Evolutionary conservation across 1,139 yeast species (phyloP).

Genomic region (Suhomyces bribrorum): DNA sequence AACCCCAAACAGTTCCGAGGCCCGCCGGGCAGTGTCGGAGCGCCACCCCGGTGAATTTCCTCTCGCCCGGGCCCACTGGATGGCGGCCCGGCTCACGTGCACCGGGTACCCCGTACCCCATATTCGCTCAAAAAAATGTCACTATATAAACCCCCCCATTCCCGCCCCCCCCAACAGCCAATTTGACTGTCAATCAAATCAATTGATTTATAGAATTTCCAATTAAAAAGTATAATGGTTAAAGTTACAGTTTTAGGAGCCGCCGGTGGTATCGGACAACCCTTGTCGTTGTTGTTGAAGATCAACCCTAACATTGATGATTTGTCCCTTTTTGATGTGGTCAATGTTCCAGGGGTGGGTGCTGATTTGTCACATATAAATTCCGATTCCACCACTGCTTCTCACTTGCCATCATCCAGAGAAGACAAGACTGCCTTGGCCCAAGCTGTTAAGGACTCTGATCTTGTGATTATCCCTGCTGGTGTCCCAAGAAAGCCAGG

Average conservation of each 20-base stretch:
- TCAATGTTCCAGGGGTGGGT: slow-evolving; percentile 96
- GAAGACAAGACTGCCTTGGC: slow-evolving; percentile 78
- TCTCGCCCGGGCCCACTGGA: neutral
- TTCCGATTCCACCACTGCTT: slow-evolving; percentile 80
- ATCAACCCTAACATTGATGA: slow-evolving; percentile 83
- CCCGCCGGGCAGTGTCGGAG: neutral
- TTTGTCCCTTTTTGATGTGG: slow-evolving; percentile 86
- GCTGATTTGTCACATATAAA: slow-evolving; percentile 94
- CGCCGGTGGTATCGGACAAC: slow-evolving; percentile 99
- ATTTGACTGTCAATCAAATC: neutral
- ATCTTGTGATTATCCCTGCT: slow-evolving; percentile 93
- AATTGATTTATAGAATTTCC: neutral
- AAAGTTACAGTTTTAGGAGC: slow-evolving; percentile 94
- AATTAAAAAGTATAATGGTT: slow-evolving; percentile 27
- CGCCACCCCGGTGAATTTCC: neutral
- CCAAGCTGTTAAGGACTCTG: slow-evolving; percentile 74
- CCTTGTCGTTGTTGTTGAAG: slow-evolving; percentile 86
- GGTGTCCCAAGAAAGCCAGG: slow-evolving; percentile 99
- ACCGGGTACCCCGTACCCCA: neutral
- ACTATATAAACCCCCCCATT: neutral
- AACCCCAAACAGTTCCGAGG: neutral
- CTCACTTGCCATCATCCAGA: slow-evolving; percentile 68
- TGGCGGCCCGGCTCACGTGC: neutral
- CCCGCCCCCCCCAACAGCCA: neutral
- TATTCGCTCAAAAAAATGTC: too few species aligned